Base-by-base conservation (phyloP, 805 yeast genomes). In the Kodamaea laetipori region DNA sequence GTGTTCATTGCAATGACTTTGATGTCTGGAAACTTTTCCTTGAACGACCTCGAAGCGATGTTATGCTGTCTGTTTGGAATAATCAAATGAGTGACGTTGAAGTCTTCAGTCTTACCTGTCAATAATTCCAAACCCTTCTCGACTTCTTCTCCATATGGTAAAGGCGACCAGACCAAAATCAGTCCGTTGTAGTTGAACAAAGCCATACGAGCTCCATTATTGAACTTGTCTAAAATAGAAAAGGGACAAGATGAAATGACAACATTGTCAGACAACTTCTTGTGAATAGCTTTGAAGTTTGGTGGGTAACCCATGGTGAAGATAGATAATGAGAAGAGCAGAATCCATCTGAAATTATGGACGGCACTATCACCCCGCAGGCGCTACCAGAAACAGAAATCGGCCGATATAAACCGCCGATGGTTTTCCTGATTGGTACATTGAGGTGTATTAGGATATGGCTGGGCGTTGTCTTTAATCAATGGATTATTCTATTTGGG, bases 151-250 rank as follows among this genome's bases (percentile, higher is more conserved):
- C 52, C 51, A 25, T 43, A 53, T 4, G 48, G 51, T 16, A 54
- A 41, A 1, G 55, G 45, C 3, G 53, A 46, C 49, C 47, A 53
- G 16, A 52, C 50, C 15, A 58, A 24, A 9, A 41, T 27, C 6
- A 11, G 17, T 6, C 39, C 45, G 12, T 35, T 51, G 49, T 57
- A 52, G 37, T 64, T 51, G 53, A 71, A 59, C 9, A 69, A 49
- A 0, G 73, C 66, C 76, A 71, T 71, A 33, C 76, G 57, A 9
- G 66, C 71, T 5, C 76, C 76, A 47, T 69, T 63, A 46, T 67
- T 63, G 39, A 69, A 40, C 35, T 54, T 52, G 17, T 54, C 50
- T 16, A 52, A 45, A 32, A 73, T 55, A n/a, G 58, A 54, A 51
- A 71, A 71, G 1, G 71, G 60, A 13, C 62, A 47, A 5, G 69